Evolutionary conservation across 2,329 filamentous ascomycete species (phyloP).

Genomic region (Annulohypoxylon truncatum): DNA sequence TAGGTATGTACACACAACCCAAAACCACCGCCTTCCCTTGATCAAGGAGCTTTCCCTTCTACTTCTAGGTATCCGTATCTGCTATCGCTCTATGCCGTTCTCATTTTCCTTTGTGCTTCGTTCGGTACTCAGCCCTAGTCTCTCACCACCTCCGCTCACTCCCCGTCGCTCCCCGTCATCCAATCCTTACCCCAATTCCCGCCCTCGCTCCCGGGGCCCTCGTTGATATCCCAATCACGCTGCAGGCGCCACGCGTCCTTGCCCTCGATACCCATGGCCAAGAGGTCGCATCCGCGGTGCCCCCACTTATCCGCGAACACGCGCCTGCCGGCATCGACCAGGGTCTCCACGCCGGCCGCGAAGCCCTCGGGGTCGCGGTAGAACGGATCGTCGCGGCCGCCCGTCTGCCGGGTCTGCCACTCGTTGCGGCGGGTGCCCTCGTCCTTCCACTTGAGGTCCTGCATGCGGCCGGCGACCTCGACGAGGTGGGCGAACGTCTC

Average conservation of each 20-base stretch:
- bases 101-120: too few species aligned
- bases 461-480: constrained; percentile 50
- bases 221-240: constrained; percentile 52
- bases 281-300: constrained; percentile 54
- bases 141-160: not conserved
- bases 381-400: constrained; percentile 58
- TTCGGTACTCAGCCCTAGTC: not conserved
- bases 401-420: constrained; percentile 57
- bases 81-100: not conserved
- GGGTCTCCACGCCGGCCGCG: constrained; percentile 48
- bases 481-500: constrained; percentile 53
- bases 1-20: constrained; percentile 1
- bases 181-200: constrained; percentile 51
- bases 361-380: constrained; percentile 56
- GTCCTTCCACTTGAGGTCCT: constrained; percentile 44
- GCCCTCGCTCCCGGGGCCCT: constrained; percentile 44
- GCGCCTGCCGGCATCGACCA: constrained; percentile 51
- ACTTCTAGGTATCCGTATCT: not conserved
- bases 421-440: constrained; percentile 49
- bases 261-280: constrained; percentile 47
- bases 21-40: not conserved
- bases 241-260: constrained; percentile 53
- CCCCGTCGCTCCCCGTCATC: constrained; percentile 40
- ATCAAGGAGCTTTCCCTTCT: not conserved
- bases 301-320: constrained; percentile 57